Evolutionary conservation across 2,329 filamentous ascomycete genomes (phyloP), one percentile per base, ranked within the genome.

Genomic region (Reticulascus tulasneorum): DNA sequence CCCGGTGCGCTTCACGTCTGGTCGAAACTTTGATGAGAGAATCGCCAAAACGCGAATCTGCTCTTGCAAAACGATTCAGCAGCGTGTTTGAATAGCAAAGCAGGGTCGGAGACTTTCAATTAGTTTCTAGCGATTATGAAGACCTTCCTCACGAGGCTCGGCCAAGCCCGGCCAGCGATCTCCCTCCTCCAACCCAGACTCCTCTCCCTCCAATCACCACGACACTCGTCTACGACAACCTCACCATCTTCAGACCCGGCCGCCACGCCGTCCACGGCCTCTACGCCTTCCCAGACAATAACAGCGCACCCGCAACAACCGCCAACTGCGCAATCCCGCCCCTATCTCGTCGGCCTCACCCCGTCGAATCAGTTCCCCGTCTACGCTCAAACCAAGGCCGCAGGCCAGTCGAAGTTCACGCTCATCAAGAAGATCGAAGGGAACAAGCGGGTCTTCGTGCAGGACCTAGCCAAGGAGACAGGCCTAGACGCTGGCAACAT

Each of bases 401-500:
- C 88, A 34, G 86, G 87, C 11, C 93, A 86, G 47, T 71, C 81
- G 54, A 77, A 80, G 51, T 63, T 85, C 51, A 94, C 91, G 6
- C 62, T 78, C 38, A 64, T 98, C 37, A 84, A 88, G 58, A 89
- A 86, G 62, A 74, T 91, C 32, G 79, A 87, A 38, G 93, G 93
- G 12, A 75, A 94, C 56, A 53, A 79, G 32, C 60, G 67, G 21
- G 73, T 67, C 4, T 57, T 97, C 46, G 71, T 77, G 43, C 60
- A 73, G 23, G 83, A 89, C 48, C 56, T 97, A 38, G 64, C 69
- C 23, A 54, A 63, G 15, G 73, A 69, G 9, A 59, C 95, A 42
- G 62, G 68, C 2, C 53, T 91, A 26, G 61, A 72, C 17, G 55
- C 69, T 32, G 66, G 74, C 11, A 64, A 79, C 7, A 66, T 82